A percentile compares a stretch with the other conserved stretches of the same genome.
Conservation (phyloP, 352 stramenopile genomes). For the Halophytophthora batemanensis region DNA sequence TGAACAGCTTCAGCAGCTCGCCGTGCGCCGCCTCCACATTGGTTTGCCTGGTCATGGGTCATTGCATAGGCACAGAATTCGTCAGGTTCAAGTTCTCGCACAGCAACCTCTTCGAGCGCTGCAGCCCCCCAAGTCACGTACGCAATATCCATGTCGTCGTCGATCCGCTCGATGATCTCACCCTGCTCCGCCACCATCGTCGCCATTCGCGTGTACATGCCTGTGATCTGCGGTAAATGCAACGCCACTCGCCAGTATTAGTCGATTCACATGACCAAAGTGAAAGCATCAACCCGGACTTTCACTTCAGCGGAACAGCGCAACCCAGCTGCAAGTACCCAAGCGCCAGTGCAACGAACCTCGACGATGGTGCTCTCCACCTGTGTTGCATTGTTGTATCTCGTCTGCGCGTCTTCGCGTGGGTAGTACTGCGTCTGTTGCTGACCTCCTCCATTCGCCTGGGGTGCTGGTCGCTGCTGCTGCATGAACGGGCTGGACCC, state of each 20-base stretch:
- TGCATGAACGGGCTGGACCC: slow-evolving; percentile 75
- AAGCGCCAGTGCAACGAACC: slow-evolving; percentile 23
- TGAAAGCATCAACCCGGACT: background rate
- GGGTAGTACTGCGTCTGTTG: slow-evolving; percentile 63
- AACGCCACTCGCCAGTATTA: background rate
- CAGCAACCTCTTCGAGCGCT: slow-evolving; percentile 9
- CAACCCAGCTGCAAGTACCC: background rate
- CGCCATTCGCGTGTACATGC: slow-evolving; percentile 86
- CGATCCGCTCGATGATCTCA: slow-evolving; percentile 78
- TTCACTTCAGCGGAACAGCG: background rate
- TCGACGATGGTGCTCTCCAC: slow-evolving; percentile 85
- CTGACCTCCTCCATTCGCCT: slow-evolving; percentile 16
- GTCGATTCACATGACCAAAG: background rate
- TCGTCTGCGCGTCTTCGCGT: slow-evolving; percentile 67
- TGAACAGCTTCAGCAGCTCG: slow-evolving; percentile 82
- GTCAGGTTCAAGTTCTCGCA: background rate
- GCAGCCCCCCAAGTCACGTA: slow-evolving; percentile 34
- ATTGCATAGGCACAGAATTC: background rate
- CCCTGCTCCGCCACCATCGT: slow-evolving; percentile 80
- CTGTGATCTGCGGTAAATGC: slow-evolving; percentile 51
- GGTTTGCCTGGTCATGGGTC: slow-evolving; percentile 39
- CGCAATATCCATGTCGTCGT: slow-evolving; percentile 87
- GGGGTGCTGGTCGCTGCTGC: slow-evolving; percentile 41
- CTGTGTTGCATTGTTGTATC: slow-evolving; percentile 72
- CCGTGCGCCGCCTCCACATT: slow-evolving; percentile 74